Percentiles rank a stretch among this genome's conserved stretches.
Evolutionary conservation across 73 alveolate species (phyloP).

Genomic region (Durusdinium trenchii): DNA sequence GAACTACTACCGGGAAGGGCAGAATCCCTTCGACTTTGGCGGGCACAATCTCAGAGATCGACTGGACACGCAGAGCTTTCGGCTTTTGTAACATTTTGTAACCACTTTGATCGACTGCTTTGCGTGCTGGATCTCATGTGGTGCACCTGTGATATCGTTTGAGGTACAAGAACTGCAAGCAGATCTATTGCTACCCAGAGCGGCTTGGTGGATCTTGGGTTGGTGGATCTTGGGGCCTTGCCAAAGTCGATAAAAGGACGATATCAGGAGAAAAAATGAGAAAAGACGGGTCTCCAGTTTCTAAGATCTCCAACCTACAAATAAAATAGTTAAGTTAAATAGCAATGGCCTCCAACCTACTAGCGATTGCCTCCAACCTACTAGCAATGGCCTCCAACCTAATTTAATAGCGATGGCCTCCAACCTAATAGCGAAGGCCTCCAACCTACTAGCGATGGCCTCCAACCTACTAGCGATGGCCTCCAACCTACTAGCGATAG

Average conservation of each 20-base stretch:
- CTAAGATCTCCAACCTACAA: no score
- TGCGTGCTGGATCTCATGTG: neutral
- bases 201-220: neutral
- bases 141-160: neutral
- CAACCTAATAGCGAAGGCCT: no score
- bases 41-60: constrained; percentile 16
- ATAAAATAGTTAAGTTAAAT: no score
- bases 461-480: no score
- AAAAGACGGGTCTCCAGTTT: no score
- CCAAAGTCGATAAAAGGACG: neutral
- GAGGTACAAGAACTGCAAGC: constrained; percentile 71
- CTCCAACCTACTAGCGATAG: no score
- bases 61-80: neutral
- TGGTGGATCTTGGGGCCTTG: neutral
- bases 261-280: no score
- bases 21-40: constrained; percentile 79
- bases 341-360: no score
- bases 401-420: no score
- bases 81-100: neutral
- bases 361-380: no score
- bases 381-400: no score
- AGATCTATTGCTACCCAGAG: constrained; percentile 86
- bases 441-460: no score
- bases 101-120: neutral
- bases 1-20: constrained; percentile 90